Percentiles rank a stretch among this genome's conserved stretches.
Evolutionary conservation across 2,329 filamentous ascomycete species (phyloP).

Genomic region (Microdochium paspali): DNA sequence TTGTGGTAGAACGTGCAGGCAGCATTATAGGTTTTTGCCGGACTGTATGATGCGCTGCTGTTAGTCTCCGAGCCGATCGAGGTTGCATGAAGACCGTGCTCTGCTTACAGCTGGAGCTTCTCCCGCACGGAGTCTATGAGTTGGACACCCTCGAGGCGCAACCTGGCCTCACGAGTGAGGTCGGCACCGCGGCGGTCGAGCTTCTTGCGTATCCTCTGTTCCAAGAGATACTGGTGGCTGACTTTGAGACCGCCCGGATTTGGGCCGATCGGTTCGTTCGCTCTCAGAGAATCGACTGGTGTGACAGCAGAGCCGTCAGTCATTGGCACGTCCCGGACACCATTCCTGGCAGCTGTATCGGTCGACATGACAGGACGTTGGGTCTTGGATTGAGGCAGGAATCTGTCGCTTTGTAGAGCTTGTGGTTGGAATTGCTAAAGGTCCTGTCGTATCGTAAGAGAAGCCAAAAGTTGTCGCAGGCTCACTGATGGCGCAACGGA

Average conservation of each 20-base stretch:
- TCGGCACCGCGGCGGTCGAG: conserved; percentile 62
- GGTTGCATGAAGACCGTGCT: too few relatives aligned
- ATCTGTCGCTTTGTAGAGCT: too few relatives aligned
- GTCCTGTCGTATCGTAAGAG: too few relatives aligned
- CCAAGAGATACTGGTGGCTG: conserved; percentile 64
- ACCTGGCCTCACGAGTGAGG: conserved; percentile 68
- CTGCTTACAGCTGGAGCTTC: conserved; percentile 69
- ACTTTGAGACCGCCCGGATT: conserved; percentile 17
- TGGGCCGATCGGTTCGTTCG: not conserved
- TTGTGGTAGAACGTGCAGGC: conserved; percentile 91
- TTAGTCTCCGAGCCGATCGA: conserved; percentile 3
- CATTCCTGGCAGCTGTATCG: conserved; percentile 6
- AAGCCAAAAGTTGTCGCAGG: too few relatives aligned
- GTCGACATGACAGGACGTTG: too few relatives aligned
- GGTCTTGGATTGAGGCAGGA: conserved; percentile 8
- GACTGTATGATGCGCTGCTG: conserved; percentile 36
- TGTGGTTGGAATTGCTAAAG: not conserved
- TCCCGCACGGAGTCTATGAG: conserved; percentile 82
- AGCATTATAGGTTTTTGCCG: conserved; percentile 84
- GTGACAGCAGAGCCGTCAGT: not conserved
- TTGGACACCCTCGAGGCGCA: conserved; percentile 76
- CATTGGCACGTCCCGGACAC: conserved; percentile 2
- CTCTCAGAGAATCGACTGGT: not conserved
- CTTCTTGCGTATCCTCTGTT: conserved; percentile 68
- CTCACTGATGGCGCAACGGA: too few relatives aligned